These are phyloP conservation scores for Xylaria sp. DNA, from an alignment of 2,329 filamentous ascomycete species.

Conservation along the genomic window DNA sequence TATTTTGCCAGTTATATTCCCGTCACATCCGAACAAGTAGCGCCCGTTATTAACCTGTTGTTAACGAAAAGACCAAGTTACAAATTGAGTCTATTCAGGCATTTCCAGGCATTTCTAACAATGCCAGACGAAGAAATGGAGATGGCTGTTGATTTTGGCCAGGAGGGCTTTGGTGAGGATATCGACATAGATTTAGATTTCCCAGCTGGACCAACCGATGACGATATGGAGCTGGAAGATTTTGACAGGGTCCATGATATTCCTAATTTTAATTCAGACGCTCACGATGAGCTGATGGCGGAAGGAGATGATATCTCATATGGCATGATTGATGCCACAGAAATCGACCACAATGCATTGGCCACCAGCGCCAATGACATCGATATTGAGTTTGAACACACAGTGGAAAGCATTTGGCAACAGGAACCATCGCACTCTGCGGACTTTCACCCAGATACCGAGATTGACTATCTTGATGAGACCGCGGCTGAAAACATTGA, in stretches of 20 bases:
- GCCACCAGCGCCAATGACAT: slow-evolving; percentile 45
- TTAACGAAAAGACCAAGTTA: slow-evolving; percentile 9
- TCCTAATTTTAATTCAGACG: slow-evolving; percentile 49
- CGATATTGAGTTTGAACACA: slow-evolving; percentile 49
- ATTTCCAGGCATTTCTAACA: slow-evolving; percentile 22
- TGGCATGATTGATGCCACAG: slow-evolving; percentile 51
- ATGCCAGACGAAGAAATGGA: slow-evolving; percentile 53
- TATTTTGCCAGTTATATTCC: slow-evolving; percentile 16
- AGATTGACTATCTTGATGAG: slow-evolving; percentile 44
- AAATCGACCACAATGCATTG: slow-evolving; percentile 44
- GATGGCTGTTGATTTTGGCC: slow-evolving; percentile 50
- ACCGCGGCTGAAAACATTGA: slow-evolving; percentile 35
- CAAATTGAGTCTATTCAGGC: slow-evolving; percentile 14
- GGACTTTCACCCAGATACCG: slow-evolving; percentile 38
- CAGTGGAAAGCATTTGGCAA: slow-evolving; percentile 47
- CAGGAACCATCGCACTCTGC: slow-evolving; percentile 33
- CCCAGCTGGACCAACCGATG: slow-evolving; percentile 47
- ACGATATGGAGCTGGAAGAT: slow-evolving; percentile 51
- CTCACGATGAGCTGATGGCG: slow-evolving; percentile 51
- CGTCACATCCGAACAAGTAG: slow-evolving; percentile 13
- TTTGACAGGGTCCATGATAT: slow-evolving; percentile 47
- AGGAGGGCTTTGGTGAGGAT: slow-evolving; percentile 47
- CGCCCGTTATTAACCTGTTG: slow-evolving; percentile 4
- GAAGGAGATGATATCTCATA: slow-evolving; percentile 51
- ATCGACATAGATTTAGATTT: slow-evolving; percentile 53